These are phyloP conservation scores for Epichloe sp. DNA, from an alignment of 2,329 filamentous ascomycete species.

Conservation along the genomic window DNA sequence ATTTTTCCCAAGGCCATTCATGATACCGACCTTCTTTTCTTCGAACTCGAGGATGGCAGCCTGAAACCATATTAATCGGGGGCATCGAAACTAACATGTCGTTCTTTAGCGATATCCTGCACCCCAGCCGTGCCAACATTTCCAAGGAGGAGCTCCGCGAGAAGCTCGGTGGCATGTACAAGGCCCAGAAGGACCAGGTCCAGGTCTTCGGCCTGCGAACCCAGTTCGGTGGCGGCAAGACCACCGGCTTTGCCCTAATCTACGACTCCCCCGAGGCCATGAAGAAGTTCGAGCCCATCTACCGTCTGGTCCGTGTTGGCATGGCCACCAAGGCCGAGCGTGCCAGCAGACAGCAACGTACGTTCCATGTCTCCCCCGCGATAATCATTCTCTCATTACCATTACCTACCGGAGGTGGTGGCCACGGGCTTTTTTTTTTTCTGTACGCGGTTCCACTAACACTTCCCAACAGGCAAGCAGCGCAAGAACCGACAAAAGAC, in stretches of 20 bases:
- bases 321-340: constrained; percentile 91
- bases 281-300: constrained; percentile 99
- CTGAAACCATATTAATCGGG: not conserved
- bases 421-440: not conserved
- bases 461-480: constrained; percentile 72
- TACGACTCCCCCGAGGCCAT: constrained; percentile 98
- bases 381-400: not conserved
- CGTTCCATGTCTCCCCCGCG: constrained; percentile 29
- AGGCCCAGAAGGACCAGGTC: constrained; percentile 94
- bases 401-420: too few relatives aligned
- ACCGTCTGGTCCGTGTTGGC: constrained; percentile 90
- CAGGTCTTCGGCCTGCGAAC: constrained; percentile 97
- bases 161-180: constrained; percentile 94
- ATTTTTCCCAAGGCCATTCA: constrained; percentile 1
- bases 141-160: constrained; percentile 96
- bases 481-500: constrained; percentile 99
- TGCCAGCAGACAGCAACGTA: constrained; percentile 97
- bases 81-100: constrained; percentile 6
- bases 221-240: constrained; percentile 99
- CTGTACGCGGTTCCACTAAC: constrained; percentile 8
- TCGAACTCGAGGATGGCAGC: not conserved
- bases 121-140: constrained; percentile 96
- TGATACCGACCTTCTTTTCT: constrained; percentile 2
- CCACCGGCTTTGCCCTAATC: constrained; percentile 94
- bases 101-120: constrained; percentile 80